Evolutionary conservation across 352 stramenopile genomes (phyloP), one percentile per base, ranked within the genome.

Genomic region (Hyaloperonospora brassicae): DNA sequence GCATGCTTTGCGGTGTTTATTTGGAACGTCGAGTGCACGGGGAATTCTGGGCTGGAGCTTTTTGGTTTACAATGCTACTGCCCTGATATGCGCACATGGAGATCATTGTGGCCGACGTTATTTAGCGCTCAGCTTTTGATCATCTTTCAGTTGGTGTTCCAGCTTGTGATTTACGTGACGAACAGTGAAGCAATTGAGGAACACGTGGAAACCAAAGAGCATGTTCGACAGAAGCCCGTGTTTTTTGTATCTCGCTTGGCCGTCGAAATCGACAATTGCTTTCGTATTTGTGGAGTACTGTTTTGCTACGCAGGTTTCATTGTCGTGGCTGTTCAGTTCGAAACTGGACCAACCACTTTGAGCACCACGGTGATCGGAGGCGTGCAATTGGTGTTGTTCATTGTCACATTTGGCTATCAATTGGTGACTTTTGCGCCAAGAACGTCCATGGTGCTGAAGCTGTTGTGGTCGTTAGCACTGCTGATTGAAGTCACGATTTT

Each of bases 81-180:
- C 25, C 64, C 72, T 23, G 65, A 57, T 6, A 57, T 76, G 1
- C 56, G 70, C 22, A 87, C 79, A 6, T 94, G 84, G 84, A 59
- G 61, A 8, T 78, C 79, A 17, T 55, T 94, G 24, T 94, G 76
- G 76, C 76, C 81, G 17, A 89, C 84, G 1, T 57, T 94, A 0
- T 94, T 92, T 55, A 88, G 67, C 25, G 80, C 84, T 0, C 84
- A 94, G 47, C 68, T 94, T 24, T 50, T 90, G 8, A 89, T 94
- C 45, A 92, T 94, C 27, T 72, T 87, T 14, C 79, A 92, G 55
- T 47, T 94, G 11, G 78, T 94, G 9, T 88, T 91, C 40, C 84
- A 94, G 61, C 69, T 94, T 22, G 80, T 92, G 45, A 82, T 94
- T 5, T 94, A 94, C 41, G 75, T 88, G 12, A 64, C 72, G 0